A percentile compares a stretch with the other conserved stretches of the same genome.
Evolutionary conservation across 306 rosid species (phyloP).

Genomic region (Quercus engelmannii): DNA sequence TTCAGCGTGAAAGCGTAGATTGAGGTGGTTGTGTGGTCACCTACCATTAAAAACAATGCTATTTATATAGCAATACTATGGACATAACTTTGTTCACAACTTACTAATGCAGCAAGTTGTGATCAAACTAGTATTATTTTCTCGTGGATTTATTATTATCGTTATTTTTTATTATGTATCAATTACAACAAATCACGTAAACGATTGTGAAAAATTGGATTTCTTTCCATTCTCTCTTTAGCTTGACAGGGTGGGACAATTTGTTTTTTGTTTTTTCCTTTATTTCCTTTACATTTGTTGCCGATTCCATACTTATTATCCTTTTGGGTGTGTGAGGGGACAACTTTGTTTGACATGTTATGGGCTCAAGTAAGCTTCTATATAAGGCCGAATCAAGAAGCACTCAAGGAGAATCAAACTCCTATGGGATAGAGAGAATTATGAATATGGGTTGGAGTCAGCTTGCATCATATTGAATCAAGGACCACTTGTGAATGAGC

Average conservation of each 20-base stretch:
- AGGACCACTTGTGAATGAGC: not conserved
- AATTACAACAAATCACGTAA: too few species aligned
- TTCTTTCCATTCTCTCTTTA: slow-evolving; percentile 10
- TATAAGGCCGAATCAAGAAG: slow-evolving; percentile 27
- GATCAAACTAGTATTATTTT: too few species aligned
- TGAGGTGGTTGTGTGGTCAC: slow-evolving; percentile 47
- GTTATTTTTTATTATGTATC: too few species aligned
- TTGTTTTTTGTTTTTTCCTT: slow-evolving; percentile 8
- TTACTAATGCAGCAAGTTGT: too few species aligned
- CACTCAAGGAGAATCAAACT: slow-evolving; percentile 26
- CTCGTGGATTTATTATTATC: too few species aligned
- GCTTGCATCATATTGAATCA: not conserved
- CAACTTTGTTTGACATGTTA: not conserved
- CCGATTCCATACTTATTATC: not conserved
- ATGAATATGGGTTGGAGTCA: slow-evolving; percentile 7
- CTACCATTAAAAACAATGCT: slow-evolving; percentile 25
- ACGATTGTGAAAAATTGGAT: not conserved
- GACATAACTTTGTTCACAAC: too few species aligned
- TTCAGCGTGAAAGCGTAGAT: slow-evolving; percentile 17
- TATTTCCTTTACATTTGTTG: slow-evolving; percentile 1
- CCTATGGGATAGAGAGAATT: not conserved
- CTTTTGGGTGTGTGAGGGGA: slow-evolving; percentile 11
- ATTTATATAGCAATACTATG: too few species aligned
- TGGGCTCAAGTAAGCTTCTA: not conserved
- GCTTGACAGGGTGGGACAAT: slow-evolving; percentile 14